phyloP scores from a whole-genome alignment of 768 basidiomycete genomes.

The Suillus alpinus region DNA sequence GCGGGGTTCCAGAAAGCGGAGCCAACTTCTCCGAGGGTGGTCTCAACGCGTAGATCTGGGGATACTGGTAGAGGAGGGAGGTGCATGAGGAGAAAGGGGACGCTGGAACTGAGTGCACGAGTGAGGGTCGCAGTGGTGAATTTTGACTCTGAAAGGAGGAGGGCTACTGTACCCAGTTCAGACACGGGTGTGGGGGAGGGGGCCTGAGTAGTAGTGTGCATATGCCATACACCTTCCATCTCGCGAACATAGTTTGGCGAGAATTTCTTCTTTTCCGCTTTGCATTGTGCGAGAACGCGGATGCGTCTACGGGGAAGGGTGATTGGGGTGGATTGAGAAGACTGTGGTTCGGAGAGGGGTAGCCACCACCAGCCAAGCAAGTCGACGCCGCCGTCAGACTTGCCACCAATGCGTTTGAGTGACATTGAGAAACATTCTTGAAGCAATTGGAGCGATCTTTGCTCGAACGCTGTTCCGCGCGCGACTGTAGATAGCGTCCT shows the following conservation, averaged over 20 bases:
- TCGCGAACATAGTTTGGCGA: slow-evolving; percentile 83
- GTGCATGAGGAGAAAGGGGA: slow-evolving; percentile 80
- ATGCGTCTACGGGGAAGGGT: slow-evolving; percentile 46
- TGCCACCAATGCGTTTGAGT: slow-evolving; percentile 76
- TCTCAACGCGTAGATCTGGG: background rate
- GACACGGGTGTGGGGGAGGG: background rate
- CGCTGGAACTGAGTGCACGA: slow-evolving; percentile 67
- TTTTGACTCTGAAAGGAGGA: slow-evolving; percentile 77
- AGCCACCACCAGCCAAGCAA: slow-evolving; percentile 94
- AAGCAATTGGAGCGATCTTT: slow-evolving; percentile 59
- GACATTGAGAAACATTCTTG: slow-evolving; percentile 75
- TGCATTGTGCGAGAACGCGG: slow-evolving; percentile 85
- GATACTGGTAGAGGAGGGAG: slow-evolving; percentile 43
- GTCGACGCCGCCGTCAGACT: slow-evolving; percentile 87
- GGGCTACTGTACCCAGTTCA: slow-evolving; percentile 45
- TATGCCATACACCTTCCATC: slow-evolving; percentile 81
- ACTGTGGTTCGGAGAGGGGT: slow-evolving; percentile 32
- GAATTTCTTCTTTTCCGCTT: slow-evolving; percentile 81
- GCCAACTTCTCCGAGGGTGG: slow-evolving; percentile 33
- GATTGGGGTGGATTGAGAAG: slow-evolving; percentile 3
- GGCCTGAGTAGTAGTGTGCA: slow-evolving; percentile 11
- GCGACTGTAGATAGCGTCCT: slow-evolving; percentile 48
- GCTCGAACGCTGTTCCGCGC: slow-evolving; percentile 74
- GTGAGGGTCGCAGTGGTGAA: slow-evolving; percentile 73
- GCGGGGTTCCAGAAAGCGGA: slow-evolving; percentile 70